phyloP scores from a whole-genome alignment of 2,329 filamentous ascomycete species.

The Pseudophaeomoniella oleicola region DNA sequence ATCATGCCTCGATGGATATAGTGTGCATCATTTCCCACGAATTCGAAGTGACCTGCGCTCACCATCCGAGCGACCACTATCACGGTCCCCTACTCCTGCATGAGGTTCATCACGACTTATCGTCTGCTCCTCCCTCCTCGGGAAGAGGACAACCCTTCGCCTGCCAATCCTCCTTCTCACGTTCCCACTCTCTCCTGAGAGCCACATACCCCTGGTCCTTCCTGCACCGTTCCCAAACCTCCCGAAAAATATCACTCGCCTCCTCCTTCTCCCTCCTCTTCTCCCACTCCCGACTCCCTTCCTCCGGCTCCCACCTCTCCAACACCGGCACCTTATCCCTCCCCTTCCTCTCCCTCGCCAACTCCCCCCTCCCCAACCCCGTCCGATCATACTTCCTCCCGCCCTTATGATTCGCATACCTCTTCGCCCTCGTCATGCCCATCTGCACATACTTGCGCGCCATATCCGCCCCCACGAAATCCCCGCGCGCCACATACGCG shows the following conservation, averaged over 20 bases:
- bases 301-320: conserved; percentile 18
- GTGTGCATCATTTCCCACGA: too few species aligned
- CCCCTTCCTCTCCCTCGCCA: conserved; percentile 42
- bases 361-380: conserved; percentile 32
- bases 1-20: too few species aligned
- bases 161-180: conserved; percentile 29
- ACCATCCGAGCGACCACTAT: too few species aligned
- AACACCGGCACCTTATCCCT: conserved; percentile 41
- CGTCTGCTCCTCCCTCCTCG: too few species aligned
- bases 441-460: conserved; percentile 50
- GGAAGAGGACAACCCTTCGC: conserved; percentile 16
- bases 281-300: conserved; percentile 29
- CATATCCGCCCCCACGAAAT: conserved; percentile 54
- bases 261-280: conserved; percentile 20
- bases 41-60: too few species aligned
- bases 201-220: conserved; percentile 21
- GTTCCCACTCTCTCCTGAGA: conserved; percentile 11
- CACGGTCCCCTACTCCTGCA: too few species aligned
- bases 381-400: conserved; percentile 42
- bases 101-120: too few species aligned
- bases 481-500: conserved; percentile 32
- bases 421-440: conserved; percentile 47
- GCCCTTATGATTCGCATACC: conserved; percentile 42
- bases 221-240: conserved; percentile 24
- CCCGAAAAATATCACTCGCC: conserved; percentile 36